Evolutionary conservation across 2,329 filamentous ascomycete species (phyloP).

Genomic region (Colletotrichum horii): DNA sequence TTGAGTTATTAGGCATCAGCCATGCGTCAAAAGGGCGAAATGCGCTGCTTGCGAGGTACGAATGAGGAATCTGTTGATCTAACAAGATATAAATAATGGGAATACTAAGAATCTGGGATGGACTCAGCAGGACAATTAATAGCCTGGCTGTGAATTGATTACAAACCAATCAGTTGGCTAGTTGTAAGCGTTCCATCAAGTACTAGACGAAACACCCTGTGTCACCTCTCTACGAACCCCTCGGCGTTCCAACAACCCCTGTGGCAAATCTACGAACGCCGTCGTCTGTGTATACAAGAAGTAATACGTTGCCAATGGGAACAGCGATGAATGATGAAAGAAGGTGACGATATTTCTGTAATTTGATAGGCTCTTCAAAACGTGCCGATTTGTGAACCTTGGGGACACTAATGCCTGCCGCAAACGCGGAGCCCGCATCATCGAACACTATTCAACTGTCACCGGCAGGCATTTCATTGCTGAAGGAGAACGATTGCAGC

Average conservation of each 20-base stretch:
- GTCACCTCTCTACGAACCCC: fast-evolving
- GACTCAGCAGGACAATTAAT: neutral
- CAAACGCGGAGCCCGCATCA: fast-evolving
- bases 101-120: neutral
- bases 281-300: neutral
- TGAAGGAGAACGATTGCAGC: fast-evolving
- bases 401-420: fast-evolving
- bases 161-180: fast-evolving
- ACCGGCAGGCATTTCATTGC: neutral
- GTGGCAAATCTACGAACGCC: neutral
- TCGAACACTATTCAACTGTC: neutral
- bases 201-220: neutral
- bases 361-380: neutral
- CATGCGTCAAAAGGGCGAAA: neutral
- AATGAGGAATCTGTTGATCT: neutral
- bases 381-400: fast-evolving
- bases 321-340: fast-evolving
- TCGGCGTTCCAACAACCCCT: fast-evolving
- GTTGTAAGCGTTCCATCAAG: neutral
- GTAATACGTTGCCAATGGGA: fast-evolving
- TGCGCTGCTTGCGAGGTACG: fast-evolving
- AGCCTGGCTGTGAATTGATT: too few species aligned
- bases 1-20: fast-evolving
- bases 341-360: neutral
- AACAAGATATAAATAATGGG: neutral